phyloP scores from a whole-genome alignment of 352 stramenopile species.

The Aphanomyces euteiches region DNA sequence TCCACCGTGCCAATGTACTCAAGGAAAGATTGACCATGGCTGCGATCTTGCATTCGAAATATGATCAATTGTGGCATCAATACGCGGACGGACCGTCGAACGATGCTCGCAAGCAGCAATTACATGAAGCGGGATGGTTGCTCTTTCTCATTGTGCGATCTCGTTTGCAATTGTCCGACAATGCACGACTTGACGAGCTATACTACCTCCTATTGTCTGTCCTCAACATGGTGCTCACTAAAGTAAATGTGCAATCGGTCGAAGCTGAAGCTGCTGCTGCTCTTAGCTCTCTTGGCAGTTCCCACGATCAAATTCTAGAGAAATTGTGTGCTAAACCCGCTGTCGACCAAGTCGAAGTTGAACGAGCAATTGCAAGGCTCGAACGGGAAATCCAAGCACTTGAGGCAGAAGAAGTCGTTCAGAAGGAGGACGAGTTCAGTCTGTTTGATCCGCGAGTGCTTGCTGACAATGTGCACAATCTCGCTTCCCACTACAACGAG shows the following conservation, averaged over 20 bases:
- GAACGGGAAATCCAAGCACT: conserved; percentile 45
- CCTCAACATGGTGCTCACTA: conserved; percentile 59
- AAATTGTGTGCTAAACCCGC: conserved; percentile 47
- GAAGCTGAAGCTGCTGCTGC: conserved; percentile 76
- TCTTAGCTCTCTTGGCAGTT: conserved; percentile 58
- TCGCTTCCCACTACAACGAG: conserved; percentile 43
- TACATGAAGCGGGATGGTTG: conserved; percentile 71
- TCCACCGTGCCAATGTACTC: conserved; percentile 61
- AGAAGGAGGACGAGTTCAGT: conserved; percentile 5
- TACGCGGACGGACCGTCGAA: conserved; percentile 22
- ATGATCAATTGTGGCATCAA: conserved; percentile 53
- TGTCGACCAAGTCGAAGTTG: conserved; percentile 48
- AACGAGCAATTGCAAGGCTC: conserved; percentile 41
- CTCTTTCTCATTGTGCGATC: conserved; percentile 64
- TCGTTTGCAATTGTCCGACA: conserved; percentile 38
- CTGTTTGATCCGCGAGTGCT: conserved; percentile 44
- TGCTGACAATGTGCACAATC: conserved; percentile 39
- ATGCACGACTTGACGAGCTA: conserved; percentile 59
- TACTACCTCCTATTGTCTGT: conserved; percentile 75
- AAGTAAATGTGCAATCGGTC: conserved; percentile 44
- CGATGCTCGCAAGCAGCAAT: conserved; percentile 33
- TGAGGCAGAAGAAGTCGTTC: conserved; percentile 34
- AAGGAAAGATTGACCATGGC: conserved; percentile 79
- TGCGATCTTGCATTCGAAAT: conserved; percentile 76
- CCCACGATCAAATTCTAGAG: conserved; percentile 39